phyloP scores from a whole-genome alignment of 345 rosid species.

The Turnera subulata region DNA sequence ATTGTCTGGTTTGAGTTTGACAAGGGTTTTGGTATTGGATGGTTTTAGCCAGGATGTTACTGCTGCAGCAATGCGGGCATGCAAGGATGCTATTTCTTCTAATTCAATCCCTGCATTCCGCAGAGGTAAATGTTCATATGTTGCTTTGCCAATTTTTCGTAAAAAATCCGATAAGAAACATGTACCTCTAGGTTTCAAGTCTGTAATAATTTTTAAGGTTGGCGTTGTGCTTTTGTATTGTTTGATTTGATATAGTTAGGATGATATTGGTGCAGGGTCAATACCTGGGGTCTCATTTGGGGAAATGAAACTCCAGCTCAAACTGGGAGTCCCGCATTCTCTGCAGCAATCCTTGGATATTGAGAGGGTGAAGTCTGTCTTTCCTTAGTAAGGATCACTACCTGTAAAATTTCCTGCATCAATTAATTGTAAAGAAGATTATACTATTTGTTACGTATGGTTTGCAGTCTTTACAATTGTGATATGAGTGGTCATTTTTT shows the following conservation, averaged over 20 bases:
- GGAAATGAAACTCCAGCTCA: conserved; percentile 76
- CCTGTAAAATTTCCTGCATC: background rate
- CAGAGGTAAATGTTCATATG: conserved; percentile 40
- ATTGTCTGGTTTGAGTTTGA: background rate
- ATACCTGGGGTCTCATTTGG: conserved; percentile 83
- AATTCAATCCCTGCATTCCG: conserved; percentile 93
- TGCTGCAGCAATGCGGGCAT: conserved; percentile 83
- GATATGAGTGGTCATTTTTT: too few relatives aligned
- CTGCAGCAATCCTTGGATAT: conserved; percentile 69
- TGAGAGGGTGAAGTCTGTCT: conserved; percentile 66
- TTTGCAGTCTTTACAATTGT: background rate
- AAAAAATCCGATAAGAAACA: background rate
- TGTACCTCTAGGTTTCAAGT: background rate
- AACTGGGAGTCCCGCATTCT: conserved; percentile 84
- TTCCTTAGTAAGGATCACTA: conserved; percentile 70
- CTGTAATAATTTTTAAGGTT: background rate
- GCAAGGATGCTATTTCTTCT: conserved; percentile 87
- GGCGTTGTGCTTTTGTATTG: background rate
- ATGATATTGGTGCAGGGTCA: conserved; percentile 51
- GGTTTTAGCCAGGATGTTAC: conserved; percentile 70
- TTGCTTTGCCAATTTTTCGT: background rate
- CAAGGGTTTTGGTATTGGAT: too few relatives aligned
- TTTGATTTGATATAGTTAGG: background rate
- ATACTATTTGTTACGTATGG: background rate
- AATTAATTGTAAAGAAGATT: background rate